These are phyloP conservation scores for Trametes sanguinea DNA, from an alignment of 768 basidiomycete genomes.

Conservation along the genomic window DNA sequence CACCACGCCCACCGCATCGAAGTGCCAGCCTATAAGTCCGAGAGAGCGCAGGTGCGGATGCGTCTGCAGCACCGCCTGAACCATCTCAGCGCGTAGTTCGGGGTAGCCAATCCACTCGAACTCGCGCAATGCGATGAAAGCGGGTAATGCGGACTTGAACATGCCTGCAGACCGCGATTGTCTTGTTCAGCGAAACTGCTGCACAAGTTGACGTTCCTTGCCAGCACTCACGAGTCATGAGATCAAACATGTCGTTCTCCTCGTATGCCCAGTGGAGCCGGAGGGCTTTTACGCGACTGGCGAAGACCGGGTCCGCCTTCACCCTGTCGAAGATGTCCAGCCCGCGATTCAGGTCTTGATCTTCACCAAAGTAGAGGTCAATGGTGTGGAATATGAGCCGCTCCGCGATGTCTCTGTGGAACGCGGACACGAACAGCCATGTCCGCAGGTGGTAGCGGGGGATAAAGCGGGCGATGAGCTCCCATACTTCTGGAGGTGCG, in stretches of 20 bases:
- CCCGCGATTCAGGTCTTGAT: slow-evolving; percentile 53
- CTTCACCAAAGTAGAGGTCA: slow-evolving; percentile 69
- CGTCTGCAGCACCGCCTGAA: slow-evolving; percentile 53
- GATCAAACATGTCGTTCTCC: slow-evolving; percentile 65
- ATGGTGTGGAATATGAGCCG: slow-evolving; percentile 67
- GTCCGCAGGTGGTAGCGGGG: slow-evolving; percentile 68
- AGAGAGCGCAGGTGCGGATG: slow-evolving; percentile 57
- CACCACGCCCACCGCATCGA: slow-evolving; percentile 64
- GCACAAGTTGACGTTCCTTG: background rate
- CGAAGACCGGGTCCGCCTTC: slow-evolving; percentile 62
- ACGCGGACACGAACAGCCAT: slow-evolving; percentile 66
- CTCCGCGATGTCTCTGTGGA: slow-evolving; percentile 64
- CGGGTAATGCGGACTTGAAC: slow-evolving; percentile 62
- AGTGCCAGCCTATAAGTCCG: slow-evolving; percentile 74
- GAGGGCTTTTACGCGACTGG: slow-evolving; percentile 57
- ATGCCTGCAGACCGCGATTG: slow-evolving; percentile 42
- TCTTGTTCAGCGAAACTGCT: background rate
- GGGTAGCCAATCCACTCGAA: slow-evolving; percentile 83
- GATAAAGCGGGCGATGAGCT: slow-evolving; percentile 59
- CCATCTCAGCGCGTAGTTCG: slow-evolving; percentile 67
- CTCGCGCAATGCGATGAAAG: slow-evolving; percentile 59
- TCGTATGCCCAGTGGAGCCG: slow-evolving; percentile 71
- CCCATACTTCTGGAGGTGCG: slow-evolving; percentile 68
- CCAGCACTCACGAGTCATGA: slow-evolving; percentile 51
- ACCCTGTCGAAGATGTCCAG: slow-evolving; percentile 69